Percentiles rank a stretch among this genome's conserved stretches.
Conservation (phyloP, 2,329 filamentous ascomycete species). For the Lecanicillium sp. region DNA sequence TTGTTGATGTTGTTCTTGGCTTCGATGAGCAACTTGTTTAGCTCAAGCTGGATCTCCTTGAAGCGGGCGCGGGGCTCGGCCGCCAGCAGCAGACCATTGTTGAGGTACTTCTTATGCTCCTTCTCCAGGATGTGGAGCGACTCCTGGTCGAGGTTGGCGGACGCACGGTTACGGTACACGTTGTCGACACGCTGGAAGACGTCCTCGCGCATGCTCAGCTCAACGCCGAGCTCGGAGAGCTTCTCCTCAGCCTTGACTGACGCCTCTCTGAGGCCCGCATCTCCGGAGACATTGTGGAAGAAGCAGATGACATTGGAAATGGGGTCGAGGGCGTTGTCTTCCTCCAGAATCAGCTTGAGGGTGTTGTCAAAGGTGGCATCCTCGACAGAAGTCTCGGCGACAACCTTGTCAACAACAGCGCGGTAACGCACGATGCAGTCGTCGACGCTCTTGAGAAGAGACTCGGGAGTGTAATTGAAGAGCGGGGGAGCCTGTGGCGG, state of each 20-base stretch:
- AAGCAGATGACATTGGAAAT: constrained; percentile 64
- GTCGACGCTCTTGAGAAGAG: constrained; percentile 62
- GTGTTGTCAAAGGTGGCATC: constrained; percentile 49
- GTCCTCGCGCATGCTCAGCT: constrained; percentile 76
- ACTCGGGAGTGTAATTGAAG: constrained; percentile 69
- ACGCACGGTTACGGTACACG: constrained; percentile 46
- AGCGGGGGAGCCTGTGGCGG: constrained; percentile 73
- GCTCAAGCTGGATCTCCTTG: constrained; percentile 78
- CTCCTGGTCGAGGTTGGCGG: constrained; percentile 58
- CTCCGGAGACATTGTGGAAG: constrained; percentile 72
- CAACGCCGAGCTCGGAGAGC: constrained; percentile 71
- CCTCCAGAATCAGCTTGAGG: constrained; percentile 57
- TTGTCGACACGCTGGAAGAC: constrained; percentile 63
- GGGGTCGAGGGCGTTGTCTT: constrained; percentile 58
- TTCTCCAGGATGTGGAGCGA: constrained; percentile 68
- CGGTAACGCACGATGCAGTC: constrained; percentile 58
- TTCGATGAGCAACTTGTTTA: constrained; percentile 66
- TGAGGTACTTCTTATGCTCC: constrained; percentile 70
- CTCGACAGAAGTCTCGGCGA: constrained; percentile 48
- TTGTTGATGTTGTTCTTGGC: constrained; percentile 80
- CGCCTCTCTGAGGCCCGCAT: constrained; percentile 64
- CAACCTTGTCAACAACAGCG: constrained; percentile 60
- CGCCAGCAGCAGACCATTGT: constrained; percentile 67
- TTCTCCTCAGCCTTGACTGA: constrained; percentile 71
- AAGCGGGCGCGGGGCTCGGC: constrained; percentile 67